phyloP scores from a whole-genome alignment of 2,329 filamentous ascomycete species.

The Metarhizium album region DNA sequence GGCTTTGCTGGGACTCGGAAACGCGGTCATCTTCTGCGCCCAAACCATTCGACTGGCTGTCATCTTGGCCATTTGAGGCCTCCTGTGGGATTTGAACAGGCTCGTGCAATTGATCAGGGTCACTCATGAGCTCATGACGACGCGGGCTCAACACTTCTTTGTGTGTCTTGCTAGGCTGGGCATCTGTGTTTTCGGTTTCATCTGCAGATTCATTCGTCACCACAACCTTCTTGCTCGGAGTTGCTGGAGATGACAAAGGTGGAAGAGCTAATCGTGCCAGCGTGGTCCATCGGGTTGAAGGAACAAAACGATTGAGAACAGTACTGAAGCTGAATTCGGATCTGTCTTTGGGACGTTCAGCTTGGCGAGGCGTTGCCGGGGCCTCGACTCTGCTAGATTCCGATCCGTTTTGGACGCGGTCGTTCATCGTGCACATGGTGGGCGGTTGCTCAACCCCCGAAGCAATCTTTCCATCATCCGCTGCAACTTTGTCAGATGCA shows the following conservation, averaged over 20 bases:
- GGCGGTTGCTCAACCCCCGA: background rate
- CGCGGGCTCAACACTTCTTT: background rate
- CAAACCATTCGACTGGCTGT: background rate
- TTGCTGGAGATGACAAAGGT: background rate
- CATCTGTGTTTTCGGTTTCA: background rate
- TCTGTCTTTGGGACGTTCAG: constrained; percentile 1
- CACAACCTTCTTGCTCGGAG: background rate
- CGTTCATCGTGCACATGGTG: background rate
- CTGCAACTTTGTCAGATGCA: background rate
- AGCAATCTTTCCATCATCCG: background rate
- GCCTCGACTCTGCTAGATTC: background rate
- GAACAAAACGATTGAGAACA: constrained; percentile 14
- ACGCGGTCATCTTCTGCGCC: background rate
- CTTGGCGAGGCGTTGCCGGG: background rate
- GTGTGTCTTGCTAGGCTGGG: background rate
- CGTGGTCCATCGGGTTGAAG: constrained; percentile 15
- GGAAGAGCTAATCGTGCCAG: constrained; percentile 8
- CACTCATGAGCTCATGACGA: background rate
- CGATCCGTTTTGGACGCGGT: background rate
- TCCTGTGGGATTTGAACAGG: background rate
- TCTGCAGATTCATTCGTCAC: background rate
- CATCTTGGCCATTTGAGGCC: background rate
- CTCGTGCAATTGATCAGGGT: background rate
- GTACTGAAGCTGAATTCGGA: constrained; percentile 12
- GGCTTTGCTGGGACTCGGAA: constrained; percentile 8